Conservation (phyloP, 345 rosid species). For the Lepidium africanum region DNA sequence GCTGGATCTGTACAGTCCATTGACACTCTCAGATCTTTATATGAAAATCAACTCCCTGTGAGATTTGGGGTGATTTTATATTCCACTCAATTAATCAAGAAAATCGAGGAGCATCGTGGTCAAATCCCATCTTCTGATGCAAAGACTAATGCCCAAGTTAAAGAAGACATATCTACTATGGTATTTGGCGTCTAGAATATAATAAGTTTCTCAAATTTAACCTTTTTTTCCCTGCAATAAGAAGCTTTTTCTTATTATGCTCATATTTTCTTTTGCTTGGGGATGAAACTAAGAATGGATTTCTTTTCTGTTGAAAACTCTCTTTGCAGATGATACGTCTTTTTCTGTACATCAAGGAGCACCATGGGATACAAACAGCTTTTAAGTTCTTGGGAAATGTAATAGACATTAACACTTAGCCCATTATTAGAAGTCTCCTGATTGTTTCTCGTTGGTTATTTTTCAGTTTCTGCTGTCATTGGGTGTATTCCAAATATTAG, state of each 20-base stretch:
- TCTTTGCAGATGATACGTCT: slow-evolving; percentile 78
- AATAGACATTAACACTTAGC: slow-evolving; percentile 21
- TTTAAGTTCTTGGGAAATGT: slow-evolving; percentile 88
- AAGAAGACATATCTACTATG: slow-evolving; percentile 81
- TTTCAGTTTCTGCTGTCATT: slow-evolving; percentile 7
- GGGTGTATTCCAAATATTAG: slow-evolving; percentile 6
- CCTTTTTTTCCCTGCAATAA: not conserved
- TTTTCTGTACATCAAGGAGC: slow-evolving; percentile 78
- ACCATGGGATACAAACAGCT: slow-evolving; percentile 67
- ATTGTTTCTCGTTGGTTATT: not conserved
- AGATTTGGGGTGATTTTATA: slow-evolving; percentile 89
- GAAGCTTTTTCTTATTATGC: not conserved
- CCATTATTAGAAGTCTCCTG: not conserved
- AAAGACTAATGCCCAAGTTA: slow-evolving; percentile 36
- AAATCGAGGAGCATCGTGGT: slow-evolving; percentile 51
- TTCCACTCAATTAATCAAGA: slow-evolving; percentile 60
- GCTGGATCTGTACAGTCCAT: slow-evolving; percentile 54
- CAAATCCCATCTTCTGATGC: slow-evolving; percentile 31
- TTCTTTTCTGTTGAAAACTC: slow-evolving; percentile 11
- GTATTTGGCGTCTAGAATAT: slow-evolving; percentile 38
- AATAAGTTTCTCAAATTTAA: not conserved
- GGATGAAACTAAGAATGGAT: not conserved
- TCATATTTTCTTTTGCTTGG: not conserved
- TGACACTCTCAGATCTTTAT: slow-evolving; percentile 60
- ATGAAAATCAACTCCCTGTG: slow-evolving; percentile 77